Conservation (phyloP, 148 eudicot species). For the Heliosperma pusillum region DNA sequence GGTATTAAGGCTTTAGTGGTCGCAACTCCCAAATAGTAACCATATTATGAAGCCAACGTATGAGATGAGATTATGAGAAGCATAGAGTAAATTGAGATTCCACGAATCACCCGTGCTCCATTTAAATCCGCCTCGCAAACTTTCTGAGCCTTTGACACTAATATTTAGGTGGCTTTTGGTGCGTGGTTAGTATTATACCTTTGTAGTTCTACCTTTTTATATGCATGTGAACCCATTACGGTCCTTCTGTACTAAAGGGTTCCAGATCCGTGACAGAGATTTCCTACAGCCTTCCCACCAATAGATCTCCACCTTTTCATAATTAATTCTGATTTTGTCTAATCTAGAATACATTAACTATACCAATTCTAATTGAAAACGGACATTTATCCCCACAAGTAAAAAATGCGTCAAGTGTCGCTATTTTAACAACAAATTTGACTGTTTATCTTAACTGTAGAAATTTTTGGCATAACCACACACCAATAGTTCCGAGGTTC, state of each 20-base stretch:
- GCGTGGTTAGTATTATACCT: constrained; percentile 31
- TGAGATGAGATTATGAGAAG: neutral
- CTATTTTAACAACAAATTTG: too few relatives aligned
- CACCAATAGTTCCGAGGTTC: too few relatives aligned
- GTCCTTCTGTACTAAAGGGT: neutral
- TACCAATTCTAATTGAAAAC: too few relatives aligned
- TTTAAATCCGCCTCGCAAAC: constrained; percentile 25
- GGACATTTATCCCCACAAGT: too few relatives aligned
- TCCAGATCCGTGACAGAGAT: constrained; percentile 25
- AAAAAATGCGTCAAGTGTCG: too few relatives aligned
- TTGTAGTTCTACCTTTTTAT: constrained; percentile 18
- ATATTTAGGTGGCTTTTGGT: constrained; percentile 32
- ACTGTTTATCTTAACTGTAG: too few relatives aligned
- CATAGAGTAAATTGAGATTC: constrained; percentile 12
- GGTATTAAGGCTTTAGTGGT: too few relatives aligned
- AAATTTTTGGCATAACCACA: too few relatives aligned
- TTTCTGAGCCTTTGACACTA: constrained; percentile 8
- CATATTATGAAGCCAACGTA: too few relatives aligned
- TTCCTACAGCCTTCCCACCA: constrained; percentile 26
- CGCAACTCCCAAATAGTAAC: too few relatives aligned
- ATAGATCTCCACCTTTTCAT: constrained; percentile 19
- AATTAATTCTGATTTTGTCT: neutral
- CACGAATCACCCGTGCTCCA: constrained; percentile 56
- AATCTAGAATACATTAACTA: neutral
- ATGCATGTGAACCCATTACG: constrained; percentile 37